Base-by-base conservation (phyloP, 1,284 basidiomycete species). In the Trichosporon ovoides region DNA sequence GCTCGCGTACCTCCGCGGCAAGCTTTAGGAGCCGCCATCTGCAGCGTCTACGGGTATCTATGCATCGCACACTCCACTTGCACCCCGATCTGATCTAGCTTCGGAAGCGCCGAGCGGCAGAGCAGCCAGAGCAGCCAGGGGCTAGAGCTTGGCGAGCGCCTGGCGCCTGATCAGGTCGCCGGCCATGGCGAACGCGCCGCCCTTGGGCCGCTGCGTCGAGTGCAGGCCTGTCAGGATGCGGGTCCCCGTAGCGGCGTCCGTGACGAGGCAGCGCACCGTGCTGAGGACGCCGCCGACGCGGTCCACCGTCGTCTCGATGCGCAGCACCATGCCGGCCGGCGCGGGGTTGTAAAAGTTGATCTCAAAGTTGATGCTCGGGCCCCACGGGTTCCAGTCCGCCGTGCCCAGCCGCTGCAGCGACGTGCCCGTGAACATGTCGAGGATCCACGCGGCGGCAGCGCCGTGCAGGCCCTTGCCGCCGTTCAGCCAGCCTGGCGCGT, bases 1-100 rank as follows among this genome's bases (percentile, higher is more conserved):
- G 90, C 83, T 84, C 68, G 79, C 83, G 65, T 86, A 70, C 53
- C 75, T 77, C 58, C 73, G 64, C 11, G 70, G 78, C 14, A 77
- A 68, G 65, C 66, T 81, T 53, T 80, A 64, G 51, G 16, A 5
- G n/a, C n/a, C n/a, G n/a, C n/a, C n/a, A n/a, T n/a, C n/a, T n/a
- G n/a, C 28, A 31, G 28, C 5, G 4, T 4, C 9, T 31, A 31
- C 28, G 4, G 28, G 28, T 9, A 31, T 31, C 28, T 31, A 31
- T 31, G 28, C 28, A 31, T 31, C n/a, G n/a, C n/a, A n/a, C n/a
- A n/a, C n/a, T n/a, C n/a, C n/a, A n/a, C n/a, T n/a, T n/a, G n/a
- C n/a, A n/a, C n/a, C n/a, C n/a, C n/a, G n/a, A n/a, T n/a, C n/a
- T n/a, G n/a, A n/a, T n/a, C n/a, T n/a, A n/a, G n/a, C n/a, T n/a